Evolutionary conservation across 2,329 filamentous ascomycete species (phyloP), one percentile per base, ranked within the genome.

Genomic region (Colletotrichum lini): DNA sequence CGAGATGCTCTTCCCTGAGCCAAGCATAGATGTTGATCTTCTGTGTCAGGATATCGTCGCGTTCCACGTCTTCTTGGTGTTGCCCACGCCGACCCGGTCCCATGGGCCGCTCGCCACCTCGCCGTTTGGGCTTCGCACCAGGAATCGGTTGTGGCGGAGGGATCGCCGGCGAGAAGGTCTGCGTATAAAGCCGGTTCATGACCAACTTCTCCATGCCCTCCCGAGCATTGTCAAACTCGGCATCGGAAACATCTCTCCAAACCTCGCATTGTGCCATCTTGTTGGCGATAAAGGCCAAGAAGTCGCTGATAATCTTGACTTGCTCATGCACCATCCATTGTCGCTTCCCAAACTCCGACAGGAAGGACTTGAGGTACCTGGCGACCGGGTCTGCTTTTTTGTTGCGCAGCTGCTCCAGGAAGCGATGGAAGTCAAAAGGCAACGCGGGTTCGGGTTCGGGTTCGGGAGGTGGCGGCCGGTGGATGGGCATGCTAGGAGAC

Each of bases 281-380:
- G 83, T 98, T 98, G 65, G 94, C 93, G 74, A 99, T 99, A 78
- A 99, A 99, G 54, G 95, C 91, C 58, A 99, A 85, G 76, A 99
- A 99, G 80, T 99, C 97, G 75, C 94, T 91, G 72, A 99, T 98
- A 73, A 99, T 98, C 83, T 99, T 99, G 79, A 98, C 96, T 81
- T 99, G 96, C 83, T 99, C 96, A 80, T 99, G 96, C 8, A 98
- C 96, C 94, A 98, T 97, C 96, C 96, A 99, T 82, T 98, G 96
- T 76, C 95, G 94, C 84, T 98, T 99, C 45, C 91, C 94, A 82
- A 99, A 99, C 80, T 99, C 97, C 59, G 91, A 91, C 40, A 99
- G 84, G 77, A 99, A 99, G 0, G 96, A 98, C 74, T 97, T 94
- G 56, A 99, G 87, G 78, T 98, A 99, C 74, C 96, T 93, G 6